A percentile compares a stretch with the other conserved stretches of the same genome.
These are phyloP conservation scores for Bryoerythrophyllum caledonicum DNA, from an alignment of 225 moss, liverwort and hornwort species.

Conservation along the genomic window DNA sequence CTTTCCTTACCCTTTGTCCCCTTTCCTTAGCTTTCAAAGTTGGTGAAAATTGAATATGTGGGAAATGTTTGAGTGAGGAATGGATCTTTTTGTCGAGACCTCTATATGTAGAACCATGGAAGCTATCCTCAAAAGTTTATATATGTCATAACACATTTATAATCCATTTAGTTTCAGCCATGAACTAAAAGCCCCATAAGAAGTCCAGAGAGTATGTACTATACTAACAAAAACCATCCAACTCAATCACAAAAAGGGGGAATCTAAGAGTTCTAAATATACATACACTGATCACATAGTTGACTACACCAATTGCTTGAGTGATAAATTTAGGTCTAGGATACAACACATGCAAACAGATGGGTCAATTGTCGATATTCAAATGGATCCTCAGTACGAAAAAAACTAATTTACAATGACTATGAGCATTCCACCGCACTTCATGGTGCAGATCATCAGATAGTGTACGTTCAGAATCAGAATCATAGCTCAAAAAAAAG, in stretches of 20 bases:
- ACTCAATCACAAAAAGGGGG: neutral
- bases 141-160: neutral
- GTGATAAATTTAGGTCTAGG: neutral
- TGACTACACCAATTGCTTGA: neutral
- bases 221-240: neutral
- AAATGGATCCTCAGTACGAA: conserved; percentile 5
- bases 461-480: too few relatives aligned
- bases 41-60: too few relatives aligned
- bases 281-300: neutral
- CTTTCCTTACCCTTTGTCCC: too few relatives aligned
- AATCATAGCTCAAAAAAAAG: too few relatives aligned
- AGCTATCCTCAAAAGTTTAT: neutral
- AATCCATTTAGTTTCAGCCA: neutral
- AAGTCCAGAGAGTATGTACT: neutral
- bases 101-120: neutral
- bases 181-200: neutral
- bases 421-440: too few relatives aligned
- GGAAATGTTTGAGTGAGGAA: too few relatives aligned
- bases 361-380: neutral
- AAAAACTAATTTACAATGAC: too few relatives aligned
- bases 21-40: too few relatives aligned
- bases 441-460: too few relatives aligned
- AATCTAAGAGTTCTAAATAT: neutral
- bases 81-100: too few relatives aligned
- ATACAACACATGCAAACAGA: neutral